Conservation (phyloP, 257 asterid genomes). For the Plectranthus barbatus region DNA sequence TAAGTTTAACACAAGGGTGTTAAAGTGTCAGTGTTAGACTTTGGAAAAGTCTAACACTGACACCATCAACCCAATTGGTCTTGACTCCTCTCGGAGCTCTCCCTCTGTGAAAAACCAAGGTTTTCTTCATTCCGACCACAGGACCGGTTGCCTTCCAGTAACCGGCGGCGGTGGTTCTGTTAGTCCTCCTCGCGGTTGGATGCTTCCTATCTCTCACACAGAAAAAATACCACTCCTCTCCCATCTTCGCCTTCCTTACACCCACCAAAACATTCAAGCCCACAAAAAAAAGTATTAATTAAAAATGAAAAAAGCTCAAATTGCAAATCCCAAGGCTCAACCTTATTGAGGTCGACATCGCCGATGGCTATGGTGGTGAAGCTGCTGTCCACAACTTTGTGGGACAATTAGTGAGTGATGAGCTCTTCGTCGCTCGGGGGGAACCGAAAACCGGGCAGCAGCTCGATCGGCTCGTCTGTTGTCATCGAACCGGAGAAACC, state of each 20-base stretch:
- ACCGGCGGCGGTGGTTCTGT: constrained; percentile 62
- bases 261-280: too few relatives aligned
- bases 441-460: constrained; percentile 74
- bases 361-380: constrained; percentile 42
- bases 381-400: constrained; percentile 33
- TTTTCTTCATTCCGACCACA: constrained; percentile 69
- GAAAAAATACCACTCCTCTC: constrained; percentile 74
- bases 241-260: constrained; percentile 72
- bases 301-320: not conserved
- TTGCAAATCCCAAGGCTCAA: too few relatives aligned
- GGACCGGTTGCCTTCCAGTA: too few relatives aligned
- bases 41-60: too few relatives aligned
- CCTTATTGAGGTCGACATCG: constrained; percentile 66
- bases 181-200: constrained; percentile 68
- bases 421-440: constrained; percentile 78
- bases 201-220: constrained; percentile 58
- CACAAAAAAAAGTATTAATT: not conserved
- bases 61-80: too few relatives aligned
- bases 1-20: too few relatives aligned
- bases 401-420: constrained; percentile 48
- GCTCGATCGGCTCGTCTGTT: constrained; percentile 27
- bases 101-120: constrained; percentile 66
- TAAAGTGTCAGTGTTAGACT: too few relatives aligned
- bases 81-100: constrained; percentile 74
- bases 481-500: not conserved